Evolutionary conservation across 768 basidiomycete genomes (phyloP).

Genomic region (Naganishia randhawae): DNA sequence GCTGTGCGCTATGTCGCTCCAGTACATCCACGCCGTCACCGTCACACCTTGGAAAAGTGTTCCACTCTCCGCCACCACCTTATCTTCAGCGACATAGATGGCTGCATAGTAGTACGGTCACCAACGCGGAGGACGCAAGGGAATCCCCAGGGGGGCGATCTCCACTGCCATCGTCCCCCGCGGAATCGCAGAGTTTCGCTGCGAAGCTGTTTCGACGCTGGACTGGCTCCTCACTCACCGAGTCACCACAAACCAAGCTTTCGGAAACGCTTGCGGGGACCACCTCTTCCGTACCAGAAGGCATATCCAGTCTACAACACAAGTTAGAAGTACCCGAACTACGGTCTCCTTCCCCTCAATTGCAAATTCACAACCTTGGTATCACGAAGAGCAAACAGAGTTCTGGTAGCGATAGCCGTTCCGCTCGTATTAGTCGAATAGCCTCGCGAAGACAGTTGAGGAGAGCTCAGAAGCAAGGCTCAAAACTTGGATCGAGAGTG

Average conservation of each 20-base stretch:
- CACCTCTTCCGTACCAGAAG: background rate
- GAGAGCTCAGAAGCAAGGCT: background rate
- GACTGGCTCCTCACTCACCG: background rate
- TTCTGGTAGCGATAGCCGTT: background rate
- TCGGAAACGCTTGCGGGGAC: background rate
- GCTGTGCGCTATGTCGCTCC: conserved; percentile 1
- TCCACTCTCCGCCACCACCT: background rate
- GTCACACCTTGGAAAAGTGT: background rate
- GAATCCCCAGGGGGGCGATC: background rate
- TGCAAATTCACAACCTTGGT: background rate
- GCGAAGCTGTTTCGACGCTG: conserved; percentile 6
- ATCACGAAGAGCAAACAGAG: background rate
- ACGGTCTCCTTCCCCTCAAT: background rate
- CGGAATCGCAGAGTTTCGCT: background rate
- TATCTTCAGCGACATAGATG: background rate
- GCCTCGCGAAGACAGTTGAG: background rate
- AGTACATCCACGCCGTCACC: background rate
- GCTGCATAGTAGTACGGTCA: background rate
- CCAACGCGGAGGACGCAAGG: background rate
- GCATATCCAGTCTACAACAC: background rate
- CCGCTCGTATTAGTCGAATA: conserved; percentile 1
- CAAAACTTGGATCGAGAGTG: background rate
- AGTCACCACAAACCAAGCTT: background rate
- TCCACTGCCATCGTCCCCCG: background rate
- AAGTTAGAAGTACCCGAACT: background rate